Evolutionary conservation across 345 rosid species (phyloP), one percentile per base, ranked within the genome.

Genomic region (Aethionema arabicum): DNA sequence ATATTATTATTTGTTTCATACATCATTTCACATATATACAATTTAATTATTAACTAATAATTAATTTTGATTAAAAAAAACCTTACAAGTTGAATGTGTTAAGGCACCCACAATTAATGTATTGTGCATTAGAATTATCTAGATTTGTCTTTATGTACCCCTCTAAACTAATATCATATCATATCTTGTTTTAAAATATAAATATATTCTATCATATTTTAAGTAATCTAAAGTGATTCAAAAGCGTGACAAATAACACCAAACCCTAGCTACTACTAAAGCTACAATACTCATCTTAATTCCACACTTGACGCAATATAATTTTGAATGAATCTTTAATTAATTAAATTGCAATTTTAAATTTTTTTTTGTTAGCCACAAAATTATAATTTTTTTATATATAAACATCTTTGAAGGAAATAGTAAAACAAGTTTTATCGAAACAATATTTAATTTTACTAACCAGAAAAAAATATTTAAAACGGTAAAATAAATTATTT

Each of bases 71-170:
- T 57, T 40, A 15, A 51, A 53, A 11, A 58, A 63, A 37, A 51
- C 5, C 7, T 58, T 57, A 63, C 70, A 65, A 71, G 44, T 71
- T 71, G 70, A 60, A 58, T 52, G 61, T 65, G 61, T 32, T 65
- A 51, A 37, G 75, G 65, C 61, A 32, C 32, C 66, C 56, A 58
- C 56, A 37, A 52, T 63, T 57, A 70, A 56, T 70, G 48, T 63
- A 56, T 42, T 38, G 43, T 64, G 51, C 54, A 52, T 58, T 59
- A 38, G 50, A 71, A 27, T 36, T 58, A 58, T 58, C 55, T 10
- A 64, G 66, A 44, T 56, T 52, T 58, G 61, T 65, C 61, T 65
- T 56, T 52, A 43, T 58, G 39, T 21, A 21, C 29, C 32, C 11
- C 8, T 43, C 60, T n/a, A 51, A 42, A 15, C 13, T 41, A 31